phyloP scores from a whole-genome alignment of 2,329 filamentous ascomycete species.

The Knufia fluminis region DNA sequence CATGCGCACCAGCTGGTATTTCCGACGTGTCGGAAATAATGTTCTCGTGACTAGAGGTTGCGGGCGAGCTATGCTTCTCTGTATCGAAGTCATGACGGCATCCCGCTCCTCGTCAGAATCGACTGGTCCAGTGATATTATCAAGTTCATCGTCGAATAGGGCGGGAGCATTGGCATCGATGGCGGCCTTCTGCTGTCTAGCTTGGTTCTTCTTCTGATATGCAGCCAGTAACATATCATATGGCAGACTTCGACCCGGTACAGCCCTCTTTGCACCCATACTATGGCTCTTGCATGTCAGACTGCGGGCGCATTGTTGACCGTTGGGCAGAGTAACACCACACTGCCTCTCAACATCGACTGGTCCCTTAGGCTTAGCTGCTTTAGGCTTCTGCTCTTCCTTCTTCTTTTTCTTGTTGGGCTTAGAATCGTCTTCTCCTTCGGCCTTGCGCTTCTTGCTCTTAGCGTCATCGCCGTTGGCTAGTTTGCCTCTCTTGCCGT shows the following conservation, averaged over 20 bases:
- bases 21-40: conserved; percentile 40
- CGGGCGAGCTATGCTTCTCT: conserved; percentile 55
- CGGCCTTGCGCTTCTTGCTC: conserved; percentile 25
- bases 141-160: conserved; percentile 22
- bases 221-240: conserved; percentile 86
- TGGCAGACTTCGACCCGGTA: conserved; percentile 75
- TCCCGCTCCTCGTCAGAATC: conserved; percentile 94
- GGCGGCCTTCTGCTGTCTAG: conserved; percentile 91
- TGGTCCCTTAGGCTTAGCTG: conserved; percentile 77
- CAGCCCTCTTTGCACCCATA: conserved; percentile 89
- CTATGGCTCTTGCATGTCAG: conserved; percentile 88
- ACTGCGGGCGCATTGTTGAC: conserved; percentile 76
- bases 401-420: conserved; percentile 93
- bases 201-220: conserved; percentile 97
- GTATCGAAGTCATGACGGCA: conserved; percentile 71
- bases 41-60: conserved; percentile 63
- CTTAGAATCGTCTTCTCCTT: conserved; percentile 46
- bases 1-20: conserved; percentile 55
- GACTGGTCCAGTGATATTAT: conserved; percentile 45
- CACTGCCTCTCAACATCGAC: conserved; percentile 93
- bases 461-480: conserved; percentile 18
- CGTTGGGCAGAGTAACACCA: conserved; percentile 76
- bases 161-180: conserved; percentile 87
- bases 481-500: conserved; percentile 38
- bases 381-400: conserved; percentile 77